These are phyloP conservation scores for Mycothermus thermophilus DNA, from an alignment of 495 filamentous ascomycete species.

Conservation along the genomic window DNA sequence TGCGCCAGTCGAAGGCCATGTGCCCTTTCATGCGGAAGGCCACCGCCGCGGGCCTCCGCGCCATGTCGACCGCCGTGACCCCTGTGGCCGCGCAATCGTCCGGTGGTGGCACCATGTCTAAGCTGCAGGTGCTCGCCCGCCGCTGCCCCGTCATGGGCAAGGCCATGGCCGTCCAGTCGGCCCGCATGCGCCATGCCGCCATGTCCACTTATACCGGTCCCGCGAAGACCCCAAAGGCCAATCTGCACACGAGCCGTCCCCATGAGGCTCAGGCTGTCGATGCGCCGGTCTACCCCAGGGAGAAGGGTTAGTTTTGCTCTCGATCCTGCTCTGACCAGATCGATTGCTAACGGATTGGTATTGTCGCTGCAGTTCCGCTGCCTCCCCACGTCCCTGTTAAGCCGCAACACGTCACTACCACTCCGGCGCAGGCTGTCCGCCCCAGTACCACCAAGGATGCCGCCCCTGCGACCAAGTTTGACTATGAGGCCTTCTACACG, in stretches of 20 bases:
- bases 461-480: slow-evolving; percentile 44
- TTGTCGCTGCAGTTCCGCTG: slow-evolving; percentile 27
- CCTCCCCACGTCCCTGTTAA: slow-evolving; percentile 25
- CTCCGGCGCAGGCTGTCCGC: slow-evolving; percentile 8
- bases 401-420: slow-evolving; percentile 12
- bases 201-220: slow-evolving; percentile 27
- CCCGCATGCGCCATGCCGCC: slow-evolving; percentile 26
- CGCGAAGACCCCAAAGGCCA: slow-evolving; percentile 45
- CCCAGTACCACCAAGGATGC: slow-evolving; percentile 7
- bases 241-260: slow-evolving; percentile 62
- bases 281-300: slow-evolving; percentile 43
- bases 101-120: slow-evolving; percentile 87
- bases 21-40: slow-evolving; percentile 96
- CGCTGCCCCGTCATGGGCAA: slow-evolving; percentile 99
- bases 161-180: slow-evolving; percentile 78
- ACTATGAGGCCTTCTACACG: slow-evolving; percentile 85
- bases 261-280: slow-evolving; percentile 63
- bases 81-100: slow-evolving; percentile 47
- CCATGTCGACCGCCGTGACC: slow-evolving; percentile 63
- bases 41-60: slow-evolving; percentile 74
- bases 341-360: no score
- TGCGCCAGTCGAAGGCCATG: slow-evolving; percentile 86
- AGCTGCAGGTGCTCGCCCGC: slow-evolving; percentile 84
- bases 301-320: slow-evolving; percentile 44
- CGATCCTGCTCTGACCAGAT: no score